phyloP scores from a whole-genome alignment of 345 rosid species.

The Lenwebbia sp. region DNA sequence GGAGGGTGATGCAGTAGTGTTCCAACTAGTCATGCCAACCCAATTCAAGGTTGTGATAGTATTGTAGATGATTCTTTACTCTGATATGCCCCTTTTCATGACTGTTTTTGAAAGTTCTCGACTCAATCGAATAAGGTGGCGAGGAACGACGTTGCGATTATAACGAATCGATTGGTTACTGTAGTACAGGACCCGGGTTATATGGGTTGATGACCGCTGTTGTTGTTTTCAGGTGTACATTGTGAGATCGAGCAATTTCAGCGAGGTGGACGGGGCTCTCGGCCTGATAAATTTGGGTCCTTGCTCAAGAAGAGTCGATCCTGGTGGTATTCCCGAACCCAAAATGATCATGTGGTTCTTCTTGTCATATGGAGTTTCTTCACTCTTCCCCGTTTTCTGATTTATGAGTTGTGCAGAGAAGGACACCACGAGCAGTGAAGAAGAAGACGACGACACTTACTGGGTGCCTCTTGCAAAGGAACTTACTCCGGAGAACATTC shows the following conservation, averaged over 20 bases:
- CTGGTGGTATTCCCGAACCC: neutral
- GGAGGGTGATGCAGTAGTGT: slow-evolving; percentile 12
- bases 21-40: slow-evolving; percentile 9
- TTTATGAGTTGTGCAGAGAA: neutral
- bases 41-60: slow-evolving; percentile 11
- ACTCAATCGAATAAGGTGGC: neutral
- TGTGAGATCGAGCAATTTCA: neutral
- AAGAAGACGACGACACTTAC: neutral
- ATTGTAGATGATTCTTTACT: neutral
- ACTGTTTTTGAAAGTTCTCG: neutral
- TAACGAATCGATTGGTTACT: neutral
- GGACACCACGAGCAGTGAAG: neutral
- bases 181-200: too few species aligned
- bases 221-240: slow-evolving; percentile 1
- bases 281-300: neutral
- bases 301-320: neutral
- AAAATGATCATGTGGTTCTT: neutral
- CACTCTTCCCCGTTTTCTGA: neutral
- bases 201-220: neutral
- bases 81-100: neutral
- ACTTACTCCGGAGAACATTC: slow-evolving; percentile 2
- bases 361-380: neutral
- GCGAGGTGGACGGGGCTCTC: slow-evolving; percentile 6
- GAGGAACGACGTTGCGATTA: neutral
- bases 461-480: neutral